Evolutionary conservation across 345 rosid genomes (phyloP).

Genomic region (Euphorbia pulcherrima): DNA sequence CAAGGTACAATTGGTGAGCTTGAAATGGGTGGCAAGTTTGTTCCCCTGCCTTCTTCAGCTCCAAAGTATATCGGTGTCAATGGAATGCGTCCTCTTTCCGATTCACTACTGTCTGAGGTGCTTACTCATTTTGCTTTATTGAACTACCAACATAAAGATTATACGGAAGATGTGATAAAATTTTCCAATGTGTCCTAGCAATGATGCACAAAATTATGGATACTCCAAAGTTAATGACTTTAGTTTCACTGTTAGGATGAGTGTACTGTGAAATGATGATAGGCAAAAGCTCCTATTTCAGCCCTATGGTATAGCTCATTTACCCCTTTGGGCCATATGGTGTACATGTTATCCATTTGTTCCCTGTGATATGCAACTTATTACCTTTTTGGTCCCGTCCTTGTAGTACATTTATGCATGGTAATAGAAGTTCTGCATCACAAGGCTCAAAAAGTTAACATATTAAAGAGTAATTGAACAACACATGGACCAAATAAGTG

Average conservation of each 20-base stretch:
- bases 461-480: no score
- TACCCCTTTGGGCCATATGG: no score
- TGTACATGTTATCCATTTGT: no score
- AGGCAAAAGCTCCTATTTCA: no score
- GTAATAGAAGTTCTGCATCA: no score
- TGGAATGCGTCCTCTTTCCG: conserved; percentile 87
- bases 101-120: conserved; percentile 66
- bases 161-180: neutral
- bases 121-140: conserved; percentile 1
- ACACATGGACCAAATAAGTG: no score
- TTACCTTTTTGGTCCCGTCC: no score
- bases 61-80: conserved; percentile 68
- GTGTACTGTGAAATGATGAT: neutral
- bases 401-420: no score
- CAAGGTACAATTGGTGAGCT: conserved; percentile 67
- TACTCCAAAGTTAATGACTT: neutral
- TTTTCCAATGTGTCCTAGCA: neutral
- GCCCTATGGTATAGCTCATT: no score
- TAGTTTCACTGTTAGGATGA: neutral
- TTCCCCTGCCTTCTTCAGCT: conserved; percentile 48
- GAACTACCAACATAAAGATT: neutral
- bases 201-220: neutral
- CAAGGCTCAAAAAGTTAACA: no score
- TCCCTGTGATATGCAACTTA: no score
- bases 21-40: conserved; percentile 66